phyloP scores from a whole-genome alignment of 768 basidiomycete genomes.

The Lactifluus piperatus region DNA sequence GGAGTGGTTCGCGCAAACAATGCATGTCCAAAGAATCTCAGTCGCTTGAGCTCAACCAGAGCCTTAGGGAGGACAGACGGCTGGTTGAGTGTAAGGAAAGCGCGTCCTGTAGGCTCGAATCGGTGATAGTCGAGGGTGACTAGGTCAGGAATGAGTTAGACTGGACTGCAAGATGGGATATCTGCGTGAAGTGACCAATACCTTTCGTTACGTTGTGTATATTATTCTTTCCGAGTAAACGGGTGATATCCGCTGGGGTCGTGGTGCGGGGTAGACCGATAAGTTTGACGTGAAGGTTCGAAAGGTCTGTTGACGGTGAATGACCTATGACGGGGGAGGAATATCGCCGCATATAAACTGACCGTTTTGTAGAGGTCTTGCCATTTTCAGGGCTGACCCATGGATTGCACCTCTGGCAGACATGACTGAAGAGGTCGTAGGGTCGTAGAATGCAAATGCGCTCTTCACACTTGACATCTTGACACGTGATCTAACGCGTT shows the following conservation, averaged over 20 bases:
- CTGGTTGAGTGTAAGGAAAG: slow-evolving; percentile 45
- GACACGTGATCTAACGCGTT: slow-evolving; percentile 12
- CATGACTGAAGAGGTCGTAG: too few relatives aligned
- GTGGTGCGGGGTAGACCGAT: slow-evolving; percentile 14
- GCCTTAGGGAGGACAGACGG: slow-evolving; percentile 37
- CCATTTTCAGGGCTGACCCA: neutral
- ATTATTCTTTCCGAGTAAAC: slow-evolving; percentile 10
- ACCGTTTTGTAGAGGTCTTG: neutral
- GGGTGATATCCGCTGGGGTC: slow-evolving; percentile 16
- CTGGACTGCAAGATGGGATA: neutral
- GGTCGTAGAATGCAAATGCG: too few relatives aligned
- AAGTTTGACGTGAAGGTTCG: slow-evolving; percentile 11
- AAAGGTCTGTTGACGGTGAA: neutral
- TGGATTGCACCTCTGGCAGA: neutral
- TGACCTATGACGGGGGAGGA: neutral
- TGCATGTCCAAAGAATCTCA: slow-evolving; percentile 39
- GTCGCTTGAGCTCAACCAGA: slow-evolving; percentile 34
- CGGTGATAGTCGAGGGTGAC: slow-evolving; percentile 52
- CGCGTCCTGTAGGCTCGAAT: slow-evolving; percentile 52
- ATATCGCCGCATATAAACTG: neutral
- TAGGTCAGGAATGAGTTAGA: slow-evolving; percentile 22
- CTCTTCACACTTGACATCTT: too few relatives aligned
- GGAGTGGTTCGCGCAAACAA: slow-evolving; percentile 30
- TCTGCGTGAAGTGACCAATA: neutral
- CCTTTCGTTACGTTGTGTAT: slow-evolving; percentile 14